Evolutionary conservation across 306 rosid species (phyloP).

Genomic region (Dalbergia cultrata): DNA sequence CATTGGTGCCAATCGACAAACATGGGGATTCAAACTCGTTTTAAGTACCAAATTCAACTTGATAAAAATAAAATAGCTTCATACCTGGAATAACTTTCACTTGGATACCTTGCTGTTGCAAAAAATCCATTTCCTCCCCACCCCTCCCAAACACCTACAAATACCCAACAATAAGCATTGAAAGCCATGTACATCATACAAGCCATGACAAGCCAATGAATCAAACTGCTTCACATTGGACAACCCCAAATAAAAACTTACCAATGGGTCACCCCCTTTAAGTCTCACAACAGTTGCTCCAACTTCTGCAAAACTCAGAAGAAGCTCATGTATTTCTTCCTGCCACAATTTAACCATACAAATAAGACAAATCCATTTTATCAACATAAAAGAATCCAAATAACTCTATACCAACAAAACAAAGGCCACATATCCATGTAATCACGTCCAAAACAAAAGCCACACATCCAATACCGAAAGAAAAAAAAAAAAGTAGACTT

Average conservation of each 20-base stretch:
- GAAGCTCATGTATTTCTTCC: slow-evolving; percentile 97
- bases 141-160: slow-evolving; percentile 97
- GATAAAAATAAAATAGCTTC: slow-evolving; percentile 8
- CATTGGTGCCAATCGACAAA: slow-evolving; percentile 25
- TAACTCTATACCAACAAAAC: slow-evolving; percentile 7
- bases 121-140: slow-evolving; percentile 98
- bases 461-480: neutral
- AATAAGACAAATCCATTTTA: slow-evolving; percentile 2
- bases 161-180: slow-evolving; percentile 19
- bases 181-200: neutral
- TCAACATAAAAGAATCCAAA: neutral
- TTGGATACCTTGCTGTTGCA: slow-evolving; percentile 88
- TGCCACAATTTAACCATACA: slow-evolving; percentile 45
- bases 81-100: slow-evolving; percentile 97
- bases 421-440: slow-evolving; percentile 32
- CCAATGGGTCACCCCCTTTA: slow-evolving; percentile 99
- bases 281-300: slow-evolving; percentile 96
- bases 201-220: slow-evolving; percentile 21
- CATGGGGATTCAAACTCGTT: slow-evolving; percentile 12
- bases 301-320: slow-evolving; percentile 94
- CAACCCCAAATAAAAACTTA: slow-evolving; percentile 52
- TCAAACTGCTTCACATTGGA: slow-evolving; percentile 3
- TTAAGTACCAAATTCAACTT: slow-evolving; percentile 32
- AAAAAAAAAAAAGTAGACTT: neutral
- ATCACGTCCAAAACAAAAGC: neutral